Percentiles rank a stretch among this genome's conserved stretches.
phyloP scores from a whole-genome alignment of 306 rosid species.

The Elaeagnus macrophylla region DNA sequence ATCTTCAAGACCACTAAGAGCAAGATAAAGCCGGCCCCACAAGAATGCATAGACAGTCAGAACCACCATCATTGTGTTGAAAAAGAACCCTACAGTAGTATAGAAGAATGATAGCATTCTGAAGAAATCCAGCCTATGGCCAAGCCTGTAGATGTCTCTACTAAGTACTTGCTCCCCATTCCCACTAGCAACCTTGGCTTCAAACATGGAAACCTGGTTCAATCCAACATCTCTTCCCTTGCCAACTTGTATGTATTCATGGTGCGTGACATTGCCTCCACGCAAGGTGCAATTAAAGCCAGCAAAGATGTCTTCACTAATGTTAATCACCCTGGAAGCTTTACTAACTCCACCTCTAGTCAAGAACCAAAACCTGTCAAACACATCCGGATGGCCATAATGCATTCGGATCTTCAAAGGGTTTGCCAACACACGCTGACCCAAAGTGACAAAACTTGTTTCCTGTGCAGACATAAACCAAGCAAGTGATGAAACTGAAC shows the following conservation, averaged over 20 bases:
- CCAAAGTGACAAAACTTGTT: conserved; percentile 83
- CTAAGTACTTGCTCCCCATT: conserved; percentile 83
- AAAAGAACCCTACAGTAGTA: conserved; percentile 80
- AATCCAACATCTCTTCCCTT: conserved; percentile 92
- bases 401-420: conserved; percentile 84
- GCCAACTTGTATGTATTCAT: conserved; percentile 90
- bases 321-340: conserved; percentile 86
- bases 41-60: conserved; percentile 72
- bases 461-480: conserved; percentile 97
- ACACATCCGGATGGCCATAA: conserved; percentile 96
- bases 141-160: conserved; percentile 78
- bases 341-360: conserved; percentile 90
- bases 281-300: conserved; percentile 86
- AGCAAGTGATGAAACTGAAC: conserved; percentile 88
- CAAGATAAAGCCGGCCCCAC: conserved; percentile 73
- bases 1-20: conserved; percentile 74
- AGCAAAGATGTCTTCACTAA: conserved; percentile 85
- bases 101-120: conserved; percentile 80
- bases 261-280: conserved; percentile 80
- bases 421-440: conserved; percentile 80
- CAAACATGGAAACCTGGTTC: conserved; percentile 85
- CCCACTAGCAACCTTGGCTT: conserved; percentile 91
- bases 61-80: conserved; percentile 63
- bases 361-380: conserved; percentile 77
- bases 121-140: conserved; percentile 77